Conservation (phyloP, 139 green algal species). For the Penium margaritaceum region DNA sequence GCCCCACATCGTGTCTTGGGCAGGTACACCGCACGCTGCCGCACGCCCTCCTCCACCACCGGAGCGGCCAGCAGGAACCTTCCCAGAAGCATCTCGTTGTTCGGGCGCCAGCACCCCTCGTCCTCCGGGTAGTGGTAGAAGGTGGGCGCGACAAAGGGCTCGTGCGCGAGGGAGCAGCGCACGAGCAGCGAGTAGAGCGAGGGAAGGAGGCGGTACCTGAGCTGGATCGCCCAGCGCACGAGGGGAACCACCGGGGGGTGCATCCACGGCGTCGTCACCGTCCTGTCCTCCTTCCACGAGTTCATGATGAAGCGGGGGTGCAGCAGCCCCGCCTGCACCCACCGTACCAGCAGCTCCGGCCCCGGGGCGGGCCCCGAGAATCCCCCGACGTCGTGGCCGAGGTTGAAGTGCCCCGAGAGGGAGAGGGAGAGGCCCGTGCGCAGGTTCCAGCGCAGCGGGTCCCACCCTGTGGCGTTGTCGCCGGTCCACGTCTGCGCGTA, state of each 20-base stretch:
- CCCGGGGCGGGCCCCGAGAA: constrained; percentile 29
- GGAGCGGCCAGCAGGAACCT: constrained; percentile 15
- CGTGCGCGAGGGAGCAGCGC: background rate
- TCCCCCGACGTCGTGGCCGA: constrained; percentile 34
- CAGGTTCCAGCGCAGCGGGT: constrained; percentile 27
- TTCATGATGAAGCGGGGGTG: constrained; percentile 39
- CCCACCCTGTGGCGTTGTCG: constrained; percentile 40
- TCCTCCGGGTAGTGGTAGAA: constrained; percentile 29
- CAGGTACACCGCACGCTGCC: constrained; percentile 21
- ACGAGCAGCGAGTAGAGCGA: constrained; percentile 29
- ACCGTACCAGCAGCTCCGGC: constrained; percentile 35
- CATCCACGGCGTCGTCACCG: constrained; percentile 31
- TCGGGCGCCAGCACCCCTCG: background rate
- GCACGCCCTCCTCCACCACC: constrained; percentile 10
- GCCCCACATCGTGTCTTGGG: background rate
- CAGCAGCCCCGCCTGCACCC: constrained; percentile 26
- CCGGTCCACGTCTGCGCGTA: constrained; percentile 37
- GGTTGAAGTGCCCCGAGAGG: constrained; percentile 30
- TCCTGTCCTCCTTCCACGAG: constrained; percentile 30
- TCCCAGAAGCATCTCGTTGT: constrained; percentile 33
- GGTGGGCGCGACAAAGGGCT: constrained; percentile 24
- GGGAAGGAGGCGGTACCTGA: constrained; percentile 33
- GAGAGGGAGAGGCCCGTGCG: constrained; percentile 15
- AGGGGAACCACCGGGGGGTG: constrained; percentile 10
- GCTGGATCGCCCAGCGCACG: constrained; percentile 23